These are phyloP conservation scores for Magnusiomyces fungicola DNA, from an alignment of 1,139 yeast genomes.

Conservation along the genomic window DNA sequence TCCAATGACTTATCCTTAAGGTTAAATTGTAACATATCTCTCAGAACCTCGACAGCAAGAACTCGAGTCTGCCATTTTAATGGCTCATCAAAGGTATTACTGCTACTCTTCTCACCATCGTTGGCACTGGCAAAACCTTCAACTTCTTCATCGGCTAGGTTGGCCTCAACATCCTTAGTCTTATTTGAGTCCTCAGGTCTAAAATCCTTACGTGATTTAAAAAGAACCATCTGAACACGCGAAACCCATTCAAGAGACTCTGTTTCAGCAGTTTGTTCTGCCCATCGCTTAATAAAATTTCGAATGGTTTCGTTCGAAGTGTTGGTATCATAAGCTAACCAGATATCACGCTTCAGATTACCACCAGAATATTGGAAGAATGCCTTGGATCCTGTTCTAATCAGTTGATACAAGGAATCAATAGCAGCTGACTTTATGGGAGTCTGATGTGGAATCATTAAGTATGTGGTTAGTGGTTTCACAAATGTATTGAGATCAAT, in stretches of 20 bases:
- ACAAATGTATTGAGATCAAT: conserved; percentile 26
- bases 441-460: conserved; percentile 17
- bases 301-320: conserved; percentile 27
- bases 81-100: conserved; percentile 43
- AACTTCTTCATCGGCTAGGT: conserved; percentile 40
- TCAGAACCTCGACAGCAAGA: conserved; percentile 53
- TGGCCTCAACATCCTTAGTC: conserved; percentile 14
- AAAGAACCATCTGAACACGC: conserved; percentile 31
- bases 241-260: conserved; percentile 34
- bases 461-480: conserved; percentile 25
- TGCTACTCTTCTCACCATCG: conserved; percentile 27
- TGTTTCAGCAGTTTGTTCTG: conserved; percentile 29
- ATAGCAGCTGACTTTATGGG: conserved; percentile 30
- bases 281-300: conserved; percentile 31
- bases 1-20: conserved; percentile 38
- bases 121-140: conserved; percentile 36
- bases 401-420: conserved; percentile 33
- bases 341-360: conserved; percentile 30
- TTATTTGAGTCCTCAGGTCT: conserved; percentile 13
- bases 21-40: conserved; percentile 43
- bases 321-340: conserved; percentile 33
- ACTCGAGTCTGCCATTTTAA: conserved; percentile 63
- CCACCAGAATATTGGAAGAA: conserved; percentile 30
- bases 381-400: conserved; percentile 28
- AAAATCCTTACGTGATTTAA: conserved; percentile 27